Percentiles rank a stretch among this genome's conserved stretches.
Conservation (phyloP, 805 yeast genomes). For the Starmerella floricola region DNA sequence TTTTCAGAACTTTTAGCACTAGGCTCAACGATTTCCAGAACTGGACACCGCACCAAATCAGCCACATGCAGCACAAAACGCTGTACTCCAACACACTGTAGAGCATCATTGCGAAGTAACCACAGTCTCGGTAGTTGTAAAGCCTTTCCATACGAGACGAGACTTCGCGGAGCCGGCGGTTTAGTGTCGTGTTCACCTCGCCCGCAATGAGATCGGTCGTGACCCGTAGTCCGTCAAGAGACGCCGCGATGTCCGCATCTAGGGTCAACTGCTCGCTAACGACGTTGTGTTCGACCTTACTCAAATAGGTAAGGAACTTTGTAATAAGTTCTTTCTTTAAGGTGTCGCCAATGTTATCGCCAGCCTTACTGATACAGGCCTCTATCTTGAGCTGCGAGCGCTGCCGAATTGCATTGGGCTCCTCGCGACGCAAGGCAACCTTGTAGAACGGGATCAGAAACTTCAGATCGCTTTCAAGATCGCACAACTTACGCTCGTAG, state of each 20-base stretch:
- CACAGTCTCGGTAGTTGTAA: constrained; percentile 10
- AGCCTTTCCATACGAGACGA: constrained; percentile 21
- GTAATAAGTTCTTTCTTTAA: constrained; percentile 17
- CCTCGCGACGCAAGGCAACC: constrained; percentile 17
- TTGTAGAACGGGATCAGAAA: constrained; percentile 17
- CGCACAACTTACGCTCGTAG: constrained; percentile 8
- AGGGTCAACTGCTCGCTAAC: constrained; percentile 15
- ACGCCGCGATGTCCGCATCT: constrained; percentile 18
- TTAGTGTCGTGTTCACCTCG: constrained; percentile 24
- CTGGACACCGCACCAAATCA: constrained; percentile 19
- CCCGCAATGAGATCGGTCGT: constrained; percentile 23
- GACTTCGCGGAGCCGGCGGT: constrained; percentile 22
- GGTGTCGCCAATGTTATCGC: constrained; percentile 8
- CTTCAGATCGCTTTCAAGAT: constrained; percentile 18
- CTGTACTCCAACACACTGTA: constrained; percentile 21
- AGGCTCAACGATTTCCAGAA: constrained; percentile 1
- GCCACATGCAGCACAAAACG: constrained; percentile 19
- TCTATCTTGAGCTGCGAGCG: not conserved
- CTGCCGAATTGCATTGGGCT: not conserved
- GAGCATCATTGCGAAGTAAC: constrained; percentile 7
- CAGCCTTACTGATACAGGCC: not conserved
- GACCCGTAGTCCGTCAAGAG: constrained; percentile 20
- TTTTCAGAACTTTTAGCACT: constrained; percentile 2
- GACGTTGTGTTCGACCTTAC: constrained; percentile 16
- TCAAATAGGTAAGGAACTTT: constrained; percentile 16